Evolutionary conservation across 2,329 filamentous ascomycete species (phyloP).

Genomic region (Capronia epimyces): DNA sequence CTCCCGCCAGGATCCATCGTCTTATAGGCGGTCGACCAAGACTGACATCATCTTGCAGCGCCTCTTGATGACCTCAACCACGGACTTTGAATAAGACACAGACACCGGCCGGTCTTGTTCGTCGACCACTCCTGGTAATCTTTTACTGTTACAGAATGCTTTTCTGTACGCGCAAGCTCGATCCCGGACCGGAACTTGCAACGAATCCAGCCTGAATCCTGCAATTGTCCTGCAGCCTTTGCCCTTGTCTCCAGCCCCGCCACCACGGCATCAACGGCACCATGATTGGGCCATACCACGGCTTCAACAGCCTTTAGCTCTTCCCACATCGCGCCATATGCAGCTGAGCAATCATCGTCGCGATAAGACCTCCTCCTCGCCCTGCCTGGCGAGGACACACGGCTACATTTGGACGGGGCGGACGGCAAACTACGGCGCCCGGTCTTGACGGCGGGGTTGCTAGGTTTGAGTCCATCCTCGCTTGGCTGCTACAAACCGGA

Average conservation of each 20-base stretch:
- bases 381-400: too few relatives aligned
- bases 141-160: too few relatives aligned
- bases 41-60: constrained; percentile 14
- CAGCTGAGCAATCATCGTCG: constrained; percentile 1
- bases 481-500: neutral
- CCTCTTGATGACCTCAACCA: neutral
- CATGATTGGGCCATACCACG: neutral
- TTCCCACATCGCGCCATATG: neutral
- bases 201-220: neutral
- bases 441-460: neutral
- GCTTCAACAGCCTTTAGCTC: neutral
- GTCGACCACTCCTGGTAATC: too few relatives aligned
- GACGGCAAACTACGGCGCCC: neutral
- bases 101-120: too few relatives aligned
- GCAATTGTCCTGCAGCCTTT: neutral
- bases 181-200: neutral
- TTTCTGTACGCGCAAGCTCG: neutral
- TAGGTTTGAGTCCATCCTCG: neutral
- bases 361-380: constrained; percentile 8
- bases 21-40: too few relatives aligned
- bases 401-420: constrained; percentile 1
- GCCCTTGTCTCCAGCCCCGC: neutral
- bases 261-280: neutral
- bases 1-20: neutral
- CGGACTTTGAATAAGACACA: neutral